Base-by-base conservation (phyloP, 495 filamentous ascomycete genomes). In the Jackrogersella multiformis region DNA sequence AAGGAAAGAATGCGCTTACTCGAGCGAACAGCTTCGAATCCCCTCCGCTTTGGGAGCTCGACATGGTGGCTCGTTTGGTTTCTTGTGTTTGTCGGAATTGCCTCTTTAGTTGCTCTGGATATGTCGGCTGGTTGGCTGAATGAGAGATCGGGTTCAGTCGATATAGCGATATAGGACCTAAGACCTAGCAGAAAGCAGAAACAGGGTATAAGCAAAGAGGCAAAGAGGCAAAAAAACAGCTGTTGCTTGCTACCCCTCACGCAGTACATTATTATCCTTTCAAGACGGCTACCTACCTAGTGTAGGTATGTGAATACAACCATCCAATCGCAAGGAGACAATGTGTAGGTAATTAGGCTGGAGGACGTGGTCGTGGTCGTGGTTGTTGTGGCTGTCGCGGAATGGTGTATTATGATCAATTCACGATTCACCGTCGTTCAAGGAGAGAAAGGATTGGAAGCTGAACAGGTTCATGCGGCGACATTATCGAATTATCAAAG, bases 11-110 rank as follows among this genome's bases (percentile, higher is more conserved):
- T 57, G 54, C 24, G 91, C 93, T 78, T 94, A 99, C 95, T 82
- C 96, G 89, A 70, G 96, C 94, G 84, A 99, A 99, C 81, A 99
- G 89, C 86, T 97, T 97, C 81, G 95, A 96, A 87, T 99, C 95
- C 79, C 93, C 92, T 79, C 90, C 92, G 78, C 86, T 84, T 56
- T 79, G 81, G 44, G 90, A 86, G 82, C 87, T 90, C 88, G 81
- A 76, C 81, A 93, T 94, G 66, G 69, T 87, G 80, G 65, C 53
- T 57, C 56, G 48, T 48, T 39, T 52, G 57, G 60, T 42, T 61
- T 52, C 35, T 56, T 12, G 4, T 46, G 30, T 53, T 56, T 45
- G 56, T 62, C 67, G 67, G 67, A 62, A 57, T 70, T 70, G 41
- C 67, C 61, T 67, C 52, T 64, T 71, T 67, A 18, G 66, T 55